These are phyloP conservation scores for Sorghum bicolor DNA, from an alignment of 176 grass and related monocot species.

Conservation along the genomic window Sorghum_bicolor_NCBIv3 NC_012875.2:50780001-50780500, in stretches of 20 bases:
- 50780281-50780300: not conserved
- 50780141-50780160: not conserved
- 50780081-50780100: conserved; percentile 20
- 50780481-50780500: not conserved
- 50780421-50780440: not conserved
- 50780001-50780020: not conserved
- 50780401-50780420: not conserved
- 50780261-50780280: too few relatives aligned
- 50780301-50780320: too few relatives aligned
- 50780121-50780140: not conserved
- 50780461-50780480: not conserved
- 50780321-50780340: not conserved
- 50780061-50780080: conserved; percentile 46
- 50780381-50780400: not conserved
- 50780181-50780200: not conserved
- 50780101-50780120: not conserved
- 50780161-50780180: not conserved
- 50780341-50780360: not conserved
- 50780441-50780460: not conserved
- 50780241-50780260: too few relatives aligned
- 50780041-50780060: conserved; percentile 45
- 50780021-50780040: conserved; percentile 60
- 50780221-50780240: not conserved
- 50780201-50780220: not conserved
- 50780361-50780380: not conserved